These are phyloP conservation scores for Nepenthes mirabilis DNA, from an alignment of 148 eudicot species.

Conservation along the genomic window DNA sequence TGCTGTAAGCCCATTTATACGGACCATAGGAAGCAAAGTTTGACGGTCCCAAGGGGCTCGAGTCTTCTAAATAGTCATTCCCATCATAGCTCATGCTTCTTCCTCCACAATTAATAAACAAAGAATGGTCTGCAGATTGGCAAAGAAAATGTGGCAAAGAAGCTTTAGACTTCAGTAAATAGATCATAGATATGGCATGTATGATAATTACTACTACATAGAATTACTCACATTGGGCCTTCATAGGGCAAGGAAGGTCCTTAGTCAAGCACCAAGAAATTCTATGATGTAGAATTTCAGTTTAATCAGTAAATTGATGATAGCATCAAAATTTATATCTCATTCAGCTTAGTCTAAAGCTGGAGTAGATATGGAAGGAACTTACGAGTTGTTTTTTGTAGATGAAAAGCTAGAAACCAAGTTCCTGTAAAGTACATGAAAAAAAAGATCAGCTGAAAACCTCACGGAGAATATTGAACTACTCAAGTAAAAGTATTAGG, in stretches of 20 bases:
- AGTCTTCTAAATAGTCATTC: conserved; percentile 44
- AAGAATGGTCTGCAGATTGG: conserved; percentile 36
- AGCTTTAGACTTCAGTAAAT: not conserved
- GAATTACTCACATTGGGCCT: conserved; percentile 21
- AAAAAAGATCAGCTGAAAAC: not conserved
- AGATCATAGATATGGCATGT: not conserved
- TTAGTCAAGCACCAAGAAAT: conserved; percentile 32
- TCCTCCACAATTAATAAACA: conserved; percentile 84
- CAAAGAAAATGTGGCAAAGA: not conserved
- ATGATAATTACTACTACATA: not conserved
- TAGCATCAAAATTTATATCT: not conserved
- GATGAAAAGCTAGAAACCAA: conserved; percentile 27
- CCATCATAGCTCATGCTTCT: conserved; percentile 18
- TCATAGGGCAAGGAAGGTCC: conserved; percentile 32
- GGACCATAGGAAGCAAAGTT: conserved; percentile 20
- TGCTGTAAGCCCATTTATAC: conserved; percentile 60
- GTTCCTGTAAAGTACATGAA: conserved; percentile 27
- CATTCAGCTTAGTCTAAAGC: not conserved
- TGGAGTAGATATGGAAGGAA: conserved; percentile 1
- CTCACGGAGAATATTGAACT: not conserved
- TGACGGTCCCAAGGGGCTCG: conserved; percentile 25
- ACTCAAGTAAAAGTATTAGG: not conserved
- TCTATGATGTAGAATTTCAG: conserved; percentile 8
- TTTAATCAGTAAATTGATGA: not conserved
- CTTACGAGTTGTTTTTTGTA: conserved; percentile 23